These are phyloP conservation scores for Magnusiomyces tetraspermus DNA, from an alignment of 1,139 yeast genomes.

Conservation along the genomic window DNA sequence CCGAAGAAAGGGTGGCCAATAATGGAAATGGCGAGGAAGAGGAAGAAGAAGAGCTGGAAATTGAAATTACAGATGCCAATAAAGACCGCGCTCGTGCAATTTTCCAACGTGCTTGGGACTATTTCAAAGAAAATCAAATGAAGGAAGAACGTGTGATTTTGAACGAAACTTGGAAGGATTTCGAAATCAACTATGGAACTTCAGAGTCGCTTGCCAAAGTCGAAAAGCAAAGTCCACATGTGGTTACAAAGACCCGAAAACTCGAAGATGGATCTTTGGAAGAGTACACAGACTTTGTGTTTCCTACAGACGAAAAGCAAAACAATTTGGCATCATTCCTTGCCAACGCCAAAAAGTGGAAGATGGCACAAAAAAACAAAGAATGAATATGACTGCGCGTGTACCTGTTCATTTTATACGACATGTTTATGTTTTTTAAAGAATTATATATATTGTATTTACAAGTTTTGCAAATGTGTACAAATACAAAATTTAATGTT, in stretches of 20 bases:
- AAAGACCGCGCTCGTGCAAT: constrained; percentile 43
- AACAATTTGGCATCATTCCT: constrained; percentile 43
- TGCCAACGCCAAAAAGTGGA: constrained; percentile 59
- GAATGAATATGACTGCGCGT: no score
- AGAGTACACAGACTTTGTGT: constrained; percentile 55
- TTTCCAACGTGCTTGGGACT: constrained; percentile 46
- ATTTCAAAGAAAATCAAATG: constrained; percentile 35
- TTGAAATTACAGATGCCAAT: constrained; percentile 45
- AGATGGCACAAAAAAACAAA: constrained; percentile 14
- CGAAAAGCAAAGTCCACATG: constrained; percentile 45
- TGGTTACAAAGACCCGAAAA: constrained; percentile 41
- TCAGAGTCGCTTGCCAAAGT: constrained; percentile 31
- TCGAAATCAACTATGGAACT: constrained; percentile 58
- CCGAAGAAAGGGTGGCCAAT: constrained; percentile 26
- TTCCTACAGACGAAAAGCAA: constrained; percentile 41
- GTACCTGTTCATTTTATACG: no score
- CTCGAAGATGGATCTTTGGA: constrained; percentile 42
- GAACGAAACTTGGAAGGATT: constrained; percentile 55
- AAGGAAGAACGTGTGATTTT: constrained; percentile 44
- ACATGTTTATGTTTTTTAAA: no score
- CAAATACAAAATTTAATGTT: no score
- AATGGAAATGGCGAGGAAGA: constrained; percentile 40
- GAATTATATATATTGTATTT: no score
- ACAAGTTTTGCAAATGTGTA: no score
- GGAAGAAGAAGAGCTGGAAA: constrained; percentile 35